Base-by-base conservation (phyloP, 805 yeast genomes). In the Wickerhamiella kurtzmanii region DNA sequence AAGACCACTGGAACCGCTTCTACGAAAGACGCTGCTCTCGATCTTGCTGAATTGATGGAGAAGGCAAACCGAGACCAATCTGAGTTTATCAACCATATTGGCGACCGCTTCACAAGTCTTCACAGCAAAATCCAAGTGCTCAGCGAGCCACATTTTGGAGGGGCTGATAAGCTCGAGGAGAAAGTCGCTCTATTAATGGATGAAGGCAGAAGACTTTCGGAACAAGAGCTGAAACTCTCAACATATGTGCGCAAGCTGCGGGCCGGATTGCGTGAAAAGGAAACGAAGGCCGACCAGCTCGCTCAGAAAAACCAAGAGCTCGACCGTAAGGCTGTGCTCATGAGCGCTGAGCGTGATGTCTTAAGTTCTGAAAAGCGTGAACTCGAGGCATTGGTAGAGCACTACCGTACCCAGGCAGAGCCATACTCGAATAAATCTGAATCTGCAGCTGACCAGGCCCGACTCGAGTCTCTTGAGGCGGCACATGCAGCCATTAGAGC, bases 401-500 rank as follows among this genome's bases (percentile, higher is more conserved):
- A 69, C 25, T 64, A 81, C 45, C 69, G 95, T 40, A 68, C 76
- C 25, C 75, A 76, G 53, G 66, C 75, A 22, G 96, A 87, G 58
- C 63, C 59, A 9, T 57, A 58, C 2, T 56, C 28, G 9, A 16
- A 15, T 18, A 9, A 22, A 9, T 15, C 19, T 3, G 16, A 40
- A 20, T 3, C 21, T 2, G 36, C 36, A 3, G 21, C 22, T 2
- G 36, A 22, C 32, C n/a, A 38, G 50, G 32, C 49, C 64, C 72
- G 74, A 37, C 77, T 79, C 53, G 76, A 73, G 40, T 64, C 72
- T 15, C 58, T 84, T 18, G 87, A 82, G 56, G 66, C 75, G 2
- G 92, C 87, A 60, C 80, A 83, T 53, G 73, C 82, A 5, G 72
- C 79, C 15, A 82, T 89, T 0, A 80, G 80, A 48, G 85, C 80